phyloP scores from a whole-genome alignment of 768 basidiomycete genomes.

The Rhizopogon vesiculosus region DNA sequence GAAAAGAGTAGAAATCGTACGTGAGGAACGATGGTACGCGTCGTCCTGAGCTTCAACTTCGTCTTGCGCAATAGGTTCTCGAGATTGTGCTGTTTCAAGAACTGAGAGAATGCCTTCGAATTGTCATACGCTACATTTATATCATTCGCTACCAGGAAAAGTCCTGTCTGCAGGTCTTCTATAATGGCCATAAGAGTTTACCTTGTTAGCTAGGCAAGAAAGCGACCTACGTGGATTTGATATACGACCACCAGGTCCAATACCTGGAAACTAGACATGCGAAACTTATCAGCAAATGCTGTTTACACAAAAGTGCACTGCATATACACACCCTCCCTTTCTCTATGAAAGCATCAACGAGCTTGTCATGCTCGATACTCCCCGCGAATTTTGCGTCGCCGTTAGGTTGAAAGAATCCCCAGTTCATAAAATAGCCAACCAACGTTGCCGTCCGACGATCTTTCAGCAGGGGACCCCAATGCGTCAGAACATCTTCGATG shows the following conservation, averaged over 20 bases:
- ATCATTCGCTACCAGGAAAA: constrained; percentile 8
- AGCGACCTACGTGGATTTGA: background rate
- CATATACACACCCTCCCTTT: constrained; percentile 11
- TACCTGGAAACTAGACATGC: background rate
- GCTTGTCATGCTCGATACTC: background rate
- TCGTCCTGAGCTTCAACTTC: constrained; percentile 18
- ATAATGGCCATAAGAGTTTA: background rate
- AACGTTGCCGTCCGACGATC: constrained; percentile 26
- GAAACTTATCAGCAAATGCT: background rate
- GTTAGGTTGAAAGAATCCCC: constrained; percentile 17
- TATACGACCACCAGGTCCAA: constrained; percentile 2
- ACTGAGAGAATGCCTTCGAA: constrained; percentile 31
- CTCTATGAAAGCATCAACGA: constrained; percentile 11
- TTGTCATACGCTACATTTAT: constrained; percentile 29
- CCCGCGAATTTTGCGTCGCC: constrained; percentile 7
- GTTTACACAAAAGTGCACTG: background rate
- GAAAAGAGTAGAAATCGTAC: constrained; percentile 21
- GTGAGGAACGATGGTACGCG: constrained; percentile 34
- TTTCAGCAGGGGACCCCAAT: constrained; percentile 36
- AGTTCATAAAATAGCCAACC: constrained; percentile 46
- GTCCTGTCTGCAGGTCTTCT: background rate
- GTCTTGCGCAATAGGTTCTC: constrained; percentile 13
- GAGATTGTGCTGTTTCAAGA: constrained; percentile 26
- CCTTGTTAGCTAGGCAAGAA: background rate
- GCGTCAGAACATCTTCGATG: constrained; percentile 23